Evolutionary conservation across 106 monocot genomes (phyloP), one percentile per base, ranked within the genome.

Genomic region (Iris macrosiphon): DNA sequence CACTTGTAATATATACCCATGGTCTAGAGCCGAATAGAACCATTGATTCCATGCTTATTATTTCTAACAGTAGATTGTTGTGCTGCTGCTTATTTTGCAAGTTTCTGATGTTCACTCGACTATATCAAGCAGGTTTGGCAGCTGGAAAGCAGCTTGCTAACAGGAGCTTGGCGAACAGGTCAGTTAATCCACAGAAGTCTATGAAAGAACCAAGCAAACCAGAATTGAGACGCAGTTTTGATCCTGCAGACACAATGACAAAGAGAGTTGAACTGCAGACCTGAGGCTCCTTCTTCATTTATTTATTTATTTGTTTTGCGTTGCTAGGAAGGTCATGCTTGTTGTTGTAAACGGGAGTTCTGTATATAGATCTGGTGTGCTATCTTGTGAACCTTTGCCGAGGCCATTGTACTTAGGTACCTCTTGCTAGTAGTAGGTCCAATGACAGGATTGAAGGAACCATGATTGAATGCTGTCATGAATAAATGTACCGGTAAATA

Each of bases 181-280:
- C 60, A 13, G 33, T 32, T 29, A 67, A 27, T 31, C 16, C 58
- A 16, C 55, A 59, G 5, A 82, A 64, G 22, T 30, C 55, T 33
- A 55, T 32, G 41, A 63, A 64, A 63, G 64, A 55, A 33, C 19
- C 55, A 37, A 18, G 60, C 12, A 63, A 65, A 59, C 39, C 47
- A 13, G 79, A 74, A 55, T 13, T 18, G 10, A 73, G 55, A 50
- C 54, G 30, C 20, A 49, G 23, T 15, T 10, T 40, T 34, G 62
- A 70, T 74, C 52, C 45, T 37, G 63, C 55, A 20, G 68, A 72
- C 19, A 52, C 64, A 10, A 31, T 35, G 54, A 15, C 68, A 11
- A 57, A 44, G 38, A 64, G 69, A 46, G 55, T 49, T 49, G 64
- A 69, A 40, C 38, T 65, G 13, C 64, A 61, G 42, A 55, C 74